Conservation (phyloP, 208 protist species). For the Acanthamoeba culbertsoni region DNA sequence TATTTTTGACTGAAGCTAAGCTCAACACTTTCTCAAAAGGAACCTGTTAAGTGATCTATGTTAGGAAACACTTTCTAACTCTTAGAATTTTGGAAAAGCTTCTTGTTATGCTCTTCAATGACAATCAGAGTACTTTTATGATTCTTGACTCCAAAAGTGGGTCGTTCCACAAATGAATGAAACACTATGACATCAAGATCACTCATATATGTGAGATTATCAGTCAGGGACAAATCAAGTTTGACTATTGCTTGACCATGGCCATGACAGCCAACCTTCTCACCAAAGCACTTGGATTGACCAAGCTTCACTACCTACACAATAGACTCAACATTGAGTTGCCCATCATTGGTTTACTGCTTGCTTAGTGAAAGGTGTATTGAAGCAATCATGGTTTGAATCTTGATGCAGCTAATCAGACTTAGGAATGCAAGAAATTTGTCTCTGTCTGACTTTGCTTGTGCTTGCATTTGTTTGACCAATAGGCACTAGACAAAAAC, state of each 20-base stretch:
- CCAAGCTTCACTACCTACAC: background rate
- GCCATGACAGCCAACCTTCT: background rate
- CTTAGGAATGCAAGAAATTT: too few species aligned
- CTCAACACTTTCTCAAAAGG: too few species aligned
- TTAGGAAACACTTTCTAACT: background rate
- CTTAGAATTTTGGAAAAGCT: background rate
- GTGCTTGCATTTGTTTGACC: too few species aligned
- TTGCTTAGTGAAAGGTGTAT: too few species aligned
- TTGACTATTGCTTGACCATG: background rate
- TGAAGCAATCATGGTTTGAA: too few species aligned
- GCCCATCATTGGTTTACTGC: too few species aligned
- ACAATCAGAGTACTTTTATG: background rate
- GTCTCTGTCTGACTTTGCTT: too few species aligned
- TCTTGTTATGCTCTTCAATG: background rate
- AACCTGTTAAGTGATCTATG: too few species aligned
- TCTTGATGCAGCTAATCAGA: too few species aligned
- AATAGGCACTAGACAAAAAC: too few species aligned
- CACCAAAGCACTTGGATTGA: background rate
- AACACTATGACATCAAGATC: slow-evolving; percentile 16
- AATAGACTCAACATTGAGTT: background rate
- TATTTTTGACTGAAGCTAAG: background rate
- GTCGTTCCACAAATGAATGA: background rate
- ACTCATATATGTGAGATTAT: background rate
- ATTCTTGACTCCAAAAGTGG: background rate
- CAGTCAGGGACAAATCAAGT: background rate